Percentiles rank a stretch among this genome's conserved stretches.
phyloP scores from a whole-genome alignment of 2,329 filamentous ascomycete genomes.

The Byssothecium circinans region DNA sequence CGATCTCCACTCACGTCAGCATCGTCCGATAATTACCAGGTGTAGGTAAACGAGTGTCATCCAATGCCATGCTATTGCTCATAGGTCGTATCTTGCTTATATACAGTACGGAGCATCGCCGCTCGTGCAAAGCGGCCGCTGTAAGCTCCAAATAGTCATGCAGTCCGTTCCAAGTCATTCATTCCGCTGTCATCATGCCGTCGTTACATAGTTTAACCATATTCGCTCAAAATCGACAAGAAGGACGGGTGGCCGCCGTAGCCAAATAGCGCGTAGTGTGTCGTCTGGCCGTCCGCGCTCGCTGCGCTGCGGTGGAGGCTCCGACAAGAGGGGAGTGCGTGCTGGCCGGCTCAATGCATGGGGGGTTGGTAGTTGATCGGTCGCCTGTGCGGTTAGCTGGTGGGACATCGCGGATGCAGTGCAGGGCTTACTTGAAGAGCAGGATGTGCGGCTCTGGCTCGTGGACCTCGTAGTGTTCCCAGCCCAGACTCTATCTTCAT shows the following conservation, averaged over 20 bases:
- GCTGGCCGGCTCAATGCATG: slow-evolving; percentile 35
- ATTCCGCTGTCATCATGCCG: slow-evolving; percentile 41
- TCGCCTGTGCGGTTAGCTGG: slow-evolving; percentile 57
- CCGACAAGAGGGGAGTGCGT: slow-evolving; percentile 7
- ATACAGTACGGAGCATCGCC: slow-evolving; percentile 23
- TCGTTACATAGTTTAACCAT: slow-evolving; percentile 38
- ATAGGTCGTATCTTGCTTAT: slow-evolving; percentile 28
- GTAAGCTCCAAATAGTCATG: slow-evolving; percentile 24
- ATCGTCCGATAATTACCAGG: too few species aligned
- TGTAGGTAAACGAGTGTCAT: neutral
- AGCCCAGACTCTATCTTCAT: slow-evolving; percentile 78
- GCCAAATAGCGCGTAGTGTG: slow-evolving; percentile 15
- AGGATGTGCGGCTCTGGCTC: slow-evolving; percentile 98
- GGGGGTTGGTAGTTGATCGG: slow-evolving; percentile 83
- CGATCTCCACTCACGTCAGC: too few species aligned
- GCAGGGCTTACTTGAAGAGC: slow-evolving; percentile 83
- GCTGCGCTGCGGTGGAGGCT: slow-evolving; percentile 10
- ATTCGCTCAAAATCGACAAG: slow-evolving; percentile 39
- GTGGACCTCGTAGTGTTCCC: slow-evolving; percentile 99
- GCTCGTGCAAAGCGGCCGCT: slow-evolving; percentile 14
- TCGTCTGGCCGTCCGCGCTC: slow-evolving; percentile 12
- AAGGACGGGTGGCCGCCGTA: slow-evolving; percentile 25
- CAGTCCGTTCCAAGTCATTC: slow-evolving; percentile 21
- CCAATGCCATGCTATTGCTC: slow-evolving; percentile 14
- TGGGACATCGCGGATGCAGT: neutral